These are phyloP conservation scores for Crithidia mellificae DNA, from an alignment of 208 protist species.

Conservation along the genomic window DNA sequence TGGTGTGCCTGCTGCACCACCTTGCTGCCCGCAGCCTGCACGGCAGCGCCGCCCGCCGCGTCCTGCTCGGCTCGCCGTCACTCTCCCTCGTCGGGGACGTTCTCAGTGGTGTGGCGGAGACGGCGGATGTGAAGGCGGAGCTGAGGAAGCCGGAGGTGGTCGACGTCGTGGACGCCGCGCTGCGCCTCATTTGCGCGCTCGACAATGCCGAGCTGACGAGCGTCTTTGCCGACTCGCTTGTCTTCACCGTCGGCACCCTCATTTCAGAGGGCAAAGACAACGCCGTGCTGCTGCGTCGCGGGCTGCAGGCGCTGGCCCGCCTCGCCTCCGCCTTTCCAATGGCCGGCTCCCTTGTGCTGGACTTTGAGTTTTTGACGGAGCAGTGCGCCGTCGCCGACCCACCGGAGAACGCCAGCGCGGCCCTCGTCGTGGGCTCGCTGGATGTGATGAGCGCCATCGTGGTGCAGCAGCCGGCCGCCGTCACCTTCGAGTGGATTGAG, in stretches of 20 bases:
- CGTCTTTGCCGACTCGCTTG: constrained; percentile 29
- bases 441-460: constrained; percentile 71
- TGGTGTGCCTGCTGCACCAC: constrained; percentile 21
- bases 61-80: constrained; percentile 21
- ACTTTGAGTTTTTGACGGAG: constrained; percentile 69
- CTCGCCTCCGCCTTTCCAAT: constrained; percentile 53
- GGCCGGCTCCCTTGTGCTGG: constrained; percentile 57
- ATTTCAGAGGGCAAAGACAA: constrained; percentile 37
- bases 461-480: constrained; percentile 34
- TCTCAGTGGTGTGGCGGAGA: constrained; percentile 21
- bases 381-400: constrained; percentile 16
- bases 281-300: constrained; percentile 25
- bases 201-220: constrained; percentile 21
- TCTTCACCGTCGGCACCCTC: constrained; percentile 49
- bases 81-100: constrained; percentile 23
- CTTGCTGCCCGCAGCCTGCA: constrained; percentile 12
- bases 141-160: constrained; percentile 21
- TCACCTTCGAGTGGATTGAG: constrained; percentile 88
- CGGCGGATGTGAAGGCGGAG: constrained; percentile 15
- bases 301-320: constrained; percentile 39
- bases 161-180: constrained; percentile 16
- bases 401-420: constrained; percentile 26
- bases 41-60: constrained; percentile 18
- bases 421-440: constrained; percentile 55
- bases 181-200: constrained; percentile 29